These are phyloP conservation scores for Rhizomucor miehei DNA, from an alignment of 371 early-diverging fungal species.

Conservation along the genomic window DNA sequence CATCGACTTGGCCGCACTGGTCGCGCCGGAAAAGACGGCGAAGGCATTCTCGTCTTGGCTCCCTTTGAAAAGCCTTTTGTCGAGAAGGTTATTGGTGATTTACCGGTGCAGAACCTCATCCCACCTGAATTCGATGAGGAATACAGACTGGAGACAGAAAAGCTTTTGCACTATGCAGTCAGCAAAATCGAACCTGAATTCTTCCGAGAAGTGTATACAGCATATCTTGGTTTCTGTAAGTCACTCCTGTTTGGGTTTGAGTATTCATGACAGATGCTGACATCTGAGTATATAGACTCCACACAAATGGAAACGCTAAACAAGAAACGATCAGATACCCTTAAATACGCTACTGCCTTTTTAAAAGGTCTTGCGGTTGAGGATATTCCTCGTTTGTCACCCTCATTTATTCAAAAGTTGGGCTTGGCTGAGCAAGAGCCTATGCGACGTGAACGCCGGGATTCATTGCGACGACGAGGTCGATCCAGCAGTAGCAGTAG, in stretches of 20 bases:
- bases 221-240: conserved; percentile 70
- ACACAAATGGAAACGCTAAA: conserved; percentile 40
- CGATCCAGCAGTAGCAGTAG: no score
- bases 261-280: not conserved
- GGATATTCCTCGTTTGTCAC: conserved; percentile 48
- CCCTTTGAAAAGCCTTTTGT: conserved; percentile 82
- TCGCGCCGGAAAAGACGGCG: conserved; percentile 94
- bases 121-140: conserved; percentile 34
- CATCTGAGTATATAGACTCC: conserved; percentile 24
- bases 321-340: conserved; percentile 33
- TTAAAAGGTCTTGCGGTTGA: conserved; percentile 40
- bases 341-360: conserved; percentile 40
- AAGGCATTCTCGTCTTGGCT: conserved; percentile 81
- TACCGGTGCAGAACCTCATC: conserved; percentile 50
- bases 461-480: no score
- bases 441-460: not conserved
- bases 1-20: conserved; percentile 99
- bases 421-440: conserved; percentile 26
- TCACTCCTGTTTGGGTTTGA: conserved; percentile 22
- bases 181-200: conserved; percentile 37
- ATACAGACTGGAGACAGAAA: conserved; percentile 21
- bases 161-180: conserved; percentile 18
- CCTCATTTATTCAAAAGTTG: conserved; percentile 44
- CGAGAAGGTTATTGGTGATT: conserved; percentile 39
- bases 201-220: conserved; percentile 57